Evolutionary conservation across 1,284 basidiomycete species (phyloP).

Genomic region (Ustilago loliicola): DNA sequence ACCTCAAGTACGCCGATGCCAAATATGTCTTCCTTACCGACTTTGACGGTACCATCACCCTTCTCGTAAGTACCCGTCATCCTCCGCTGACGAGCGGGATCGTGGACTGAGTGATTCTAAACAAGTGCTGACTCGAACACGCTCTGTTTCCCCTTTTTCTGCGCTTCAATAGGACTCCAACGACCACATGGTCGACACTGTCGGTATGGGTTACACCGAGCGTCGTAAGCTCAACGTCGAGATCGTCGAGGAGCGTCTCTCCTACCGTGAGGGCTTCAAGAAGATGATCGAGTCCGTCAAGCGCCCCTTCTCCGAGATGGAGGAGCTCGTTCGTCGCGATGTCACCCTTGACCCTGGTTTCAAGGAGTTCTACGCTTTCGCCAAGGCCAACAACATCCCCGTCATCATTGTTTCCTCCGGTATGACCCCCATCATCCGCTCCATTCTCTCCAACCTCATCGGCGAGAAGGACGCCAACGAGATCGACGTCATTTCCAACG

Average conservation of each 20-base stretch:
- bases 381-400: slow-evolving; percentile 67
- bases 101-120: neutral
- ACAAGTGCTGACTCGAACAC: neutral
- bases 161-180: slow-evolving; percentile 61
- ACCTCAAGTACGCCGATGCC: slow-evolving; percentile 66
- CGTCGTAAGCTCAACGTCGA: slow-evolving; percentile 70
- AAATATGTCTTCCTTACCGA: slow-evolving; percentile 69
- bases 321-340: slow-evolving; percentile 66
- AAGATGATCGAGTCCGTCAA: slow-evolving; percentile 68
- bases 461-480: slow-evolving; percentile 68
- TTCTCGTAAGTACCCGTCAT: slow-evolving; percentile 40
- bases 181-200: slow-evolving; percentile 70
- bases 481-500: slow-evolving; percentile 69
- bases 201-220: slow-evolving; percentile 69
- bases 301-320: slow-evolving; percentile 66
- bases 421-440: slow-evolving; percentile 69
- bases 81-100: neutral
- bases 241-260: slow-evolving; percentile 65
- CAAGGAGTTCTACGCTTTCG: slow-evolving; percentile 69
- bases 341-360: slow-evolving; percentile 69
- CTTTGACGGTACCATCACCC: slow-evolving; percentile 68
- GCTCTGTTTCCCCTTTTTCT: neutral
- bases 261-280: slow-evolving; percentile 69
- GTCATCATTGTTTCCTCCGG: slow-evolving; percentile 69
- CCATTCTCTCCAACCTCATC: slow-evolving; percentile 68